phyloP scores from a whole-genome alignment of 768 basidiomycete species.

The Holtermannia corniformis region DNA sequence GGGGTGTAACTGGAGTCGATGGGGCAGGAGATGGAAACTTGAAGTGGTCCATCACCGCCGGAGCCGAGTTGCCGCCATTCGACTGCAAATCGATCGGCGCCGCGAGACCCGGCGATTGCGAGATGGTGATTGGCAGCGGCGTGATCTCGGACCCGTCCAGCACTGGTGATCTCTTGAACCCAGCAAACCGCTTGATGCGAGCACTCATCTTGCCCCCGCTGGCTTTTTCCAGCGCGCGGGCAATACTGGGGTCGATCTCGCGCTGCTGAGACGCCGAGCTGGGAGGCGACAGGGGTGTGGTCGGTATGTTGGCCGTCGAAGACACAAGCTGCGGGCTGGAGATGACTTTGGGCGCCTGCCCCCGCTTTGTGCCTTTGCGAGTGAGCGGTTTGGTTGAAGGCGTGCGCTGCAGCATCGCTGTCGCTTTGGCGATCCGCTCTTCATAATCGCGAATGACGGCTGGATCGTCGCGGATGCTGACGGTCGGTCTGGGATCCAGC shows the following conservation, averaged over 20 bases:
- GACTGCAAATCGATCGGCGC: not conserved
- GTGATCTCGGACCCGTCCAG: not conserved
- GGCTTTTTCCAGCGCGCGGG: slow-evolving; percentile 17
- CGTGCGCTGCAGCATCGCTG: slow-evolving; percentile 26
- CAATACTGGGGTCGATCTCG: slow-evolving; percentile 2
- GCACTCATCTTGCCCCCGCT: slow-evolving; percentile 28
- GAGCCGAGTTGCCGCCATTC: not conserved
- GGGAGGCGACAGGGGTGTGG: slow-evolving; percentile 7
- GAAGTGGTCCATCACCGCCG: not conserved
- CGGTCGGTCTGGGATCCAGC: not conserved
- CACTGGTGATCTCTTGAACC: slow-evolving; percentile 14
- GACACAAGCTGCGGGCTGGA: slow-evolving; percentile 29
- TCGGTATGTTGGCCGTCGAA: slow-evolving; percentile 19
- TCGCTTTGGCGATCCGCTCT: slow-evolving; percentile 30
- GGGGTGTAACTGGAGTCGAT: not conserved
- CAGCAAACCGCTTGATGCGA: slow-evolving; percentile 27
- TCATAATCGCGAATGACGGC: slow-evolving; percentile 27
- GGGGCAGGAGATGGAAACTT: not conserved
- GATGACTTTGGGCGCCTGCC: slow-evolving; percentile 19
- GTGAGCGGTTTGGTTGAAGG: slow-evolving; percentile 19
- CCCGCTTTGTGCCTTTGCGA: slow-evolving; percentile 22
- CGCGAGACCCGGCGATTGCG: not conserved
- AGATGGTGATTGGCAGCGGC: not conserved
- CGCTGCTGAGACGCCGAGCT: not conserved
- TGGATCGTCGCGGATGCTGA: slow-evolving; percentile 9